phyloP scores from a whole-genome alignment of 306 rosid genomes.

The Rosa rugosa region DNA sequence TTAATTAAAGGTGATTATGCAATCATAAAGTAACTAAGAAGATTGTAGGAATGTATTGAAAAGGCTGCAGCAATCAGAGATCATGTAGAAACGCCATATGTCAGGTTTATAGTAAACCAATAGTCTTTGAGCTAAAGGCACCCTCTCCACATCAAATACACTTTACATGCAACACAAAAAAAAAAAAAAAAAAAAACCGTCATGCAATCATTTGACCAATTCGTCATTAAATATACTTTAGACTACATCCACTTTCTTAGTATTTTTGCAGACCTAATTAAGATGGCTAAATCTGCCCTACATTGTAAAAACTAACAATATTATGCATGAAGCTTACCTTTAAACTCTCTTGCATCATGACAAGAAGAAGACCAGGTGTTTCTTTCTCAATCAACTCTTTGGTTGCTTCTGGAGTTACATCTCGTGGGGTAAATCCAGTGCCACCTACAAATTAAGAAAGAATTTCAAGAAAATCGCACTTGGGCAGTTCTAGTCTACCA shows the following conservation, averaged over 20 bases:
- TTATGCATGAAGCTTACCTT: conserved; percentile 48
- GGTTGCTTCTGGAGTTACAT: conserved; percentile 96
- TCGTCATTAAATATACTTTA: neutral
- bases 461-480: conserved; percentile 20
- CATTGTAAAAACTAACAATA: neutral
- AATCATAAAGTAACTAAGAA: neutral
- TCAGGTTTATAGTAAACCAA: neutral
- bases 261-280: neutral
- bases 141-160: neutral
- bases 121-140: neutral
- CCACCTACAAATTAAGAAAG: conserved; percentile 61
- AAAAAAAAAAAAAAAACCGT: neutral
- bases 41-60: neutral
- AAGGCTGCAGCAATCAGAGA: neutral
- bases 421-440: conserved; percentile 78
- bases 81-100: neutral
- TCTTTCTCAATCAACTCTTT: conserved; percentile 80
- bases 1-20: neutral
- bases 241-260: neutral
- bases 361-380: conserved; percentile 83
- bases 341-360: conserved; percentile 92
- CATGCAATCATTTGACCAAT: neutral
- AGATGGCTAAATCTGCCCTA: neutral
- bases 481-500: neutral
- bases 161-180: neutral